Evolutionary conservation across 1,284 basidiomycete genomes (phyloP), one percentile per base, ranked within the genome.

Genomic region (Ustilago bromivora): DNA sequence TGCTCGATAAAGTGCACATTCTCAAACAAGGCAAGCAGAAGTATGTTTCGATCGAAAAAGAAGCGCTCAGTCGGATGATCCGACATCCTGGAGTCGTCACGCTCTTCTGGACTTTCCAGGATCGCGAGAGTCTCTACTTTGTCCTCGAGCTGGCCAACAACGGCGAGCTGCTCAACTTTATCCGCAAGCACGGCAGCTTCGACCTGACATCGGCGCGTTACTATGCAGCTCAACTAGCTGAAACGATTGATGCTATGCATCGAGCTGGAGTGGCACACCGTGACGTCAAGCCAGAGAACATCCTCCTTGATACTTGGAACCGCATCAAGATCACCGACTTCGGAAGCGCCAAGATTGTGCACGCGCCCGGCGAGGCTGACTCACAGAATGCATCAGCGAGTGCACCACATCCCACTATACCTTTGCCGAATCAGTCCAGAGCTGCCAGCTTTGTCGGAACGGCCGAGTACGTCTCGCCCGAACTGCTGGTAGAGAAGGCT

Each of bases 401-500:
- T 32, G 23, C 49, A 4, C 49, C 8, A 19, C 28, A 17, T 5
- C 10, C 36, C 8, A 43, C 36, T 23, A 31, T 19, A 28, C 35
- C 60, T 5, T 31, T 64, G 4, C 34, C 57, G 41, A 28, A 12
- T 5, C 49, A 40, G 49, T 38, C 54, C 5, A 38, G 75, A 31
- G 89, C 92, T 12, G 91, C 91, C 74, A 95, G 94, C 0, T 99
- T 97, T 87, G 97, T 99, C 28, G 96, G 96, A 11, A 97, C 96
- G 1, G 94, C 96, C 0, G 95, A 98, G 81, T 99, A 98, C 84
- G 93, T 98, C 67, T 92, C 93, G 11, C 96, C 96, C 0, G 96
- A 99, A 87, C 89, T 99, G 11, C 88, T 99, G 23, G 82, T 90
- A 65, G 90, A 90, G 55, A 92, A 92, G 74, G 90, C 86, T 19